phyloP scores from a whole-genome alignment of 2,329 filamentous ascomycete species.

The Colletotrichum sp. region DNA sequence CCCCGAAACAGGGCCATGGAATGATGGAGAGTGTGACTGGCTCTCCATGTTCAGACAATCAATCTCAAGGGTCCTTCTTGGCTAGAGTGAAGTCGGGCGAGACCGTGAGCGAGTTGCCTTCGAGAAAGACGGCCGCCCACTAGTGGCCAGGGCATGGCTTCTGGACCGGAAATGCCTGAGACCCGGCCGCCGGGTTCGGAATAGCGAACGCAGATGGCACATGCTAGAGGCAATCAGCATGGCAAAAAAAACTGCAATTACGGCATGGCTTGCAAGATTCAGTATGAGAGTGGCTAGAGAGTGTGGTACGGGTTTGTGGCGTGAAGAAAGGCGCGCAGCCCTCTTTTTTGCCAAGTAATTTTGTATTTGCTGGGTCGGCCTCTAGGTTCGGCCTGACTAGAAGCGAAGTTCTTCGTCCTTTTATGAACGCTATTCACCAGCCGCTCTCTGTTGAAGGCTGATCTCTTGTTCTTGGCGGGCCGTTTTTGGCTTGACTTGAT shows the following conservation, averaged over 20 bases:
- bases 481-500: slow-evolving; percentile 8
- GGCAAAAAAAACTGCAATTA: neutral
- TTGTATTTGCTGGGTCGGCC: slow-evolving; percentile 1
- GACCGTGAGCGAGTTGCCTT: neutral
- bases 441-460: slow-evolving; percentile 22
- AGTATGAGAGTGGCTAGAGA: neutral
- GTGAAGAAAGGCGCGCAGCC: neutral
- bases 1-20: neutral
- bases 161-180: slow-evolving; percentile 1
- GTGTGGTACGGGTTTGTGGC: neutral
- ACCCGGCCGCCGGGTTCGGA: neutral
- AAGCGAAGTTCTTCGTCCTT: neutral
- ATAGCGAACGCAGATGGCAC: neutral
- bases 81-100: neutral
- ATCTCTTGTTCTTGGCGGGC: slow-evolving; percentile 15
- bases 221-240: slow-evolving; percentile 1
- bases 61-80: neutral
- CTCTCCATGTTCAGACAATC: neutral
- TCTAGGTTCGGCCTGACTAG: neutral
- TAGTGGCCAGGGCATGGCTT: neutral
- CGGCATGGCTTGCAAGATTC: slow-evolving; percentile 2
- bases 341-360: neutral
- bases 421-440: neutral
- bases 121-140: neutral
- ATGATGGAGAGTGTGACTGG: neutral